Evolutionary conservation across 73 alveolate genomes (phyloP).

Genomic region (Breviolum minutum): DNA sequence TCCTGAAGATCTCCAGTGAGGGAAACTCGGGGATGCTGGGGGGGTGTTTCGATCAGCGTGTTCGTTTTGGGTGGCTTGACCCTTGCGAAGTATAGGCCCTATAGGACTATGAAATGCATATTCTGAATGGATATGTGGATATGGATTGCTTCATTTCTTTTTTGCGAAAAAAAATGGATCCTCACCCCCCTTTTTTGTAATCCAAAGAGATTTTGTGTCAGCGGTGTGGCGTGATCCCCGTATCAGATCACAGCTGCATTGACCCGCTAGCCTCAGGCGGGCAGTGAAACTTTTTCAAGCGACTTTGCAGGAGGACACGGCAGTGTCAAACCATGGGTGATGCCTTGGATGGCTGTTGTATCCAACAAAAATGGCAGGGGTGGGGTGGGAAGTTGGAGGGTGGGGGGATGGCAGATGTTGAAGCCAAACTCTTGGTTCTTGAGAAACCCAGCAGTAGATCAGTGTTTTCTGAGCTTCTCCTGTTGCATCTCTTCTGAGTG

Average conservation of each 20-base stretch:
- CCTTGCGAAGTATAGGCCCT: not conserved
- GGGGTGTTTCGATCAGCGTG: not conserved
- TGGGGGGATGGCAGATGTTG: too few species aligned
- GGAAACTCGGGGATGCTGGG: not conserved
- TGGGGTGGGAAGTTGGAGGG: too few species aligned
- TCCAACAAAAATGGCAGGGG: too few species aligned
- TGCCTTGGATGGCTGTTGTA: too few species aligned
- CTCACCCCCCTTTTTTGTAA: not conserved
- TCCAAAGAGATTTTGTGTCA: not conserved
- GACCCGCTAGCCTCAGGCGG: not conserved
- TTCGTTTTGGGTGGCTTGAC: not conserved
- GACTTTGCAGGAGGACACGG: conserved; percentile 35
- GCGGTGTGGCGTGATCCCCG: not conserved
- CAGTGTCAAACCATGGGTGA: not conserved
- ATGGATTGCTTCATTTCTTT: not conserved
- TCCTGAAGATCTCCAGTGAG: not conserved
- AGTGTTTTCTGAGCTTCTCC: too few species aligned
- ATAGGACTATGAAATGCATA: not conserved
- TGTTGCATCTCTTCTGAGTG: too few species aligned
- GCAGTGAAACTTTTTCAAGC: conserved; percentile 77
- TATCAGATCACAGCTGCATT: not conserved
- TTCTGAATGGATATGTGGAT: not conserved
- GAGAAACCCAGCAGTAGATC: too few species aligned
- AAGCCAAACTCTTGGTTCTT: too few species aligned
- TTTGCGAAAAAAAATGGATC: too few species aligned